Evolutionary conservation across 2,329 filamentous ascomycete species (phyloP), one percentile per base, ranked within the genome.

Genomic region (Monosporascus sp.): DNA sequence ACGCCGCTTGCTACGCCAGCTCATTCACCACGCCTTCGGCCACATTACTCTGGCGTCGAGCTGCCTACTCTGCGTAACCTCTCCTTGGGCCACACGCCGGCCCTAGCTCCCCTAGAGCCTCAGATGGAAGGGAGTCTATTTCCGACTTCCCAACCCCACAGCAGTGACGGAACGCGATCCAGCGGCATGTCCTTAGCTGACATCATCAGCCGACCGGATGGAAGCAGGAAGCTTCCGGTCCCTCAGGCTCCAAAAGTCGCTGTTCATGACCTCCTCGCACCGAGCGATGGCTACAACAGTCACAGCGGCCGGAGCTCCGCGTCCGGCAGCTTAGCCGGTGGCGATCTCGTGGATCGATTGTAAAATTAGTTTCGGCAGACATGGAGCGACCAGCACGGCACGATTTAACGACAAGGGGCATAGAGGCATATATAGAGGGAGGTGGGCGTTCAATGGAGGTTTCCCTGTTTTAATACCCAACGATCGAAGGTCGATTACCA

Each of bases 1-100:
- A 97, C 94, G n/a, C 93, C 93, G n/a, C 85, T 97, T 52, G 93
- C 92, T 28, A 99, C 93, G 5, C 93, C 93, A 5, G 93, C 92
- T 44, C 94, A 97, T 72, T 97, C 92, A 18, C 94, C 94, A 50
- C 89, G 94, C 44, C 79, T 99, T 61, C 83, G 92, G 56, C 90
- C 93, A 3, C 43, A 46, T 11, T 87, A 89, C 66, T 82, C 77
- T 60, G 85, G 88, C 60, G 80, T 93, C 63, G 92, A 97, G 70
- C 79, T 97, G 51, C 93, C 94, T 35, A 91, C 89, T 44, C 85
- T 99, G 63, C 87, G 94, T 54, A 81, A 80, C 60, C 69, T 85
- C 52, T 78, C 78, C 28, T 69, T 83, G 51, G 73, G 78, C 47
- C 77, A 81, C 59, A 79, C 78, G 17, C 81, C 81, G 2, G 80